A percentile compares a stretch with the other conserved stretches of the same genome.
Evolutionary conservation across 805 yeast genomes (phyloP).

Genomic region (Pichia paraexigua): DNA sequence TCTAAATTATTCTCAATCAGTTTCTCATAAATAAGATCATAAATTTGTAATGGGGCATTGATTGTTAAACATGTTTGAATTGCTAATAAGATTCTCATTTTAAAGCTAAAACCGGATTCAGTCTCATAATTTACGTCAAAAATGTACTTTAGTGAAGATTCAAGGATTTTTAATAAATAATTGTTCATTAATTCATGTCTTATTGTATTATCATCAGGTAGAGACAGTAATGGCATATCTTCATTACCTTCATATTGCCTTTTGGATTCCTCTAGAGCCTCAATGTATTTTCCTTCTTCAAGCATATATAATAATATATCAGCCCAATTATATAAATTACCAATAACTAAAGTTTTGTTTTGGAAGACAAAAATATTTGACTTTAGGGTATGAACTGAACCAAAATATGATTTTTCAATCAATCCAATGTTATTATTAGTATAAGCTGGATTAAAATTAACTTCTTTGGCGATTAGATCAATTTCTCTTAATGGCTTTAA

Average conservation of each 20-base stretch:
- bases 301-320: slow-evolving; percentile 47
- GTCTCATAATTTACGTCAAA: slow-evolving; percentile 22
- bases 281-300: slow-evolving; percentile 39
- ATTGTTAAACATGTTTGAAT: slow-evolving; percentile 36
- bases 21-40: slow-evolving; percentile 40
- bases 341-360: slow-evolving; percentile 44
- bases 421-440: slow-evolving; percentile 11
- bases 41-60: slow-evolving; percentile 26
- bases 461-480: slow-evolving; percentile 35
- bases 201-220: slow-evolving; percentile 39
- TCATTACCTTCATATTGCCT: slow-evolving; percentile 43
- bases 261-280: slow-evolving; percentile 50
- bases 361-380: slow-evolving; percentile 48
- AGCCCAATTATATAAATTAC: slow-evolving; percentile 62
- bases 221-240: slow-evolving; percentile 44
- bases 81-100: slow-evolving; percentile 23
- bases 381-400: slow-evolving; percentile 33
- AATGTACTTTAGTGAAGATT: slow-evolving; percentile 41
- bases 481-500: slow-evolving; percentile 29
- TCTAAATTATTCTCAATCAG: slow-evolving; percentile 29
- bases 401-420: slow-evolving; percentile 14
- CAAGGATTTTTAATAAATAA: slow-evolving; percentile 49
- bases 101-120: slow-evolving; percentile 1
- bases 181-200: slow-evolving; percentile 45
- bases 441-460: slow-evolving; percentile 17